A percentile compares a stretch with the other conserved stretches of the same genome.
Evolutionary conservation across 2,329 filamentous ascomycete species (phyloP).

Genomic region (Talaromyces marneffei): DNA sequence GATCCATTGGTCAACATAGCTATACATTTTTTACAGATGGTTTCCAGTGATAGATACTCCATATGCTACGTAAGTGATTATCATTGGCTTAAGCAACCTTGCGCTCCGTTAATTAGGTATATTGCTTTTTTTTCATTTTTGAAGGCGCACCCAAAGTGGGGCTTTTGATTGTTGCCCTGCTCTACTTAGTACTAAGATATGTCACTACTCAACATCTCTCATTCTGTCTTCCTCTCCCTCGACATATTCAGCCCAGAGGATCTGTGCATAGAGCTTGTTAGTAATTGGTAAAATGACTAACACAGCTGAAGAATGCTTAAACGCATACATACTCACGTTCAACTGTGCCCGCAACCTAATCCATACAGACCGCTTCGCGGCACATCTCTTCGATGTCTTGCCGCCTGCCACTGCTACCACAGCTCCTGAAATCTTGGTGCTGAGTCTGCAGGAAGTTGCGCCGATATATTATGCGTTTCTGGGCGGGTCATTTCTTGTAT

Average conservation of each 20-base stretch:
- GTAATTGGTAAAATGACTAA: not conserved
- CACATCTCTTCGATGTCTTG: constrained; percentile 61
- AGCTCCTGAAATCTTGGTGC: constrained; percentile 61
- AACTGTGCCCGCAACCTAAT: constrained; percentile 75
- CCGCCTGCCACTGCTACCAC: constrained; percentile 28
- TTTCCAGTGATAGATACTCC: too few species aligned
- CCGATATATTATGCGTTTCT: constrained; percentile 81
- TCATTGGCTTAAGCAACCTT: too few species aligned
- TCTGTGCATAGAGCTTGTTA: not conserved
- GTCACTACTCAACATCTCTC: not conserved
- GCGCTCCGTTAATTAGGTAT: too few species aligned
- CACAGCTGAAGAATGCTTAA: constrained; percentile 40
- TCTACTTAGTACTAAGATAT: too few species aligned
- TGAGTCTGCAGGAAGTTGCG: constrained; percentile 79
- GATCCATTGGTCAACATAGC: too few species aligned
- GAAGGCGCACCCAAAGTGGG: not conserved
- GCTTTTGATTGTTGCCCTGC: not conserved
- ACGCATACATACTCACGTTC: constrained; percentile 77
- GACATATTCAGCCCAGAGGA: not conserved
- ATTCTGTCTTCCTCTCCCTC: not conserved
- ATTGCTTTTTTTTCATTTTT: not conserved
- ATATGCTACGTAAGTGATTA: too few species aligned
- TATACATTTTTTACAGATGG: too few species aligned
- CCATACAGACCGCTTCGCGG: constrained; percentile 63
- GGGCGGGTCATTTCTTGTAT: constrained; percentile 69